Evolutionary conservation across 2,329 filamentous ascomycete genomes (phyloP).

Genomic region (Diplodia seriata): DNA sequence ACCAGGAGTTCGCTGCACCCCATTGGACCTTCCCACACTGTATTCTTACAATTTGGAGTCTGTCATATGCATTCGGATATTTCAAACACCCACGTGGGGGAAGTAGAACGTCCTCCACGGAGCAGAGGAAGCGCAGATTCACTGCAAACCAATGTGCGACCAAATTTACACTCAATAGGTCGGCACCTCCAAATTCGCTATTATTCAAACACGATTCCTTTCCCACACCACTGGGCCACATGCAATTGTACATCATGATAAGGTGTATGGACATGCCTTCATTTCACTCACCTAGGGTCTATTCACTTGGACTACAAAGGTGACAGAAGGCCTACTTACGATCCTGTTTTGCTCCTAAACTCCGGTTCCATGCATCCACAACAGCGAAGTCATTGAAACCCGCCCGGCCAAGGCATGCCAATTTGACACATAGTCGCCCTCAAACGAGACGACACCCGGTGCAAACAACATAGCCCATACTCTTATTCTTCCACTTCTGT

Average conservation of each 20-base stretch:
- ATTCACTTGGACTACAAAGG: neutral
- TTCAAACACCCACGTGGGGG: too few relatives aligned
- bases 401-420: neutral
- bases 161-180: too few relatives aligned
- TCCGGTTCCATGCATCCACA: neutral
- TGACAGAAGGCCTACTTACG: neutral
- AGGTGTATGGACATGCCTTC: neutral
- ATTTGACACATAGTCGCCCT: neutral
- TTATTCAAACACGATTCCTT: neutral
- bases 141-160: too few relatives aligned
- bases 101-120: too few relatives aligned
- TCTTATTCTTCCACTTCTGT: slow-evolving; percentile 75
- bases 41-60: too few relatives aligned
- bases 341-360: neutral
- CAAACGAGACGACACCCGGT: neutral
- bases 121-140: too few relatives aligned
- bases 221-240: too few relatives aligned
- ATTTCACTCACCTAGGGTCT: neutral
- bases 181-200: too few relatives aligned
- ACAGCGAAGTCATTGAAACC: neutral
- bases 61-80: too few relatives aligned
- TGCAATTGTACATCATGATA: too few relatives aligned
- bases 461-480: neutral
- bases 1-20: neutral
- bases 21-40: too few relatives aligned